Conservation (phyloP, 2,329 filamentous ascomycete species). For the Diatrype stigma region DNA sequence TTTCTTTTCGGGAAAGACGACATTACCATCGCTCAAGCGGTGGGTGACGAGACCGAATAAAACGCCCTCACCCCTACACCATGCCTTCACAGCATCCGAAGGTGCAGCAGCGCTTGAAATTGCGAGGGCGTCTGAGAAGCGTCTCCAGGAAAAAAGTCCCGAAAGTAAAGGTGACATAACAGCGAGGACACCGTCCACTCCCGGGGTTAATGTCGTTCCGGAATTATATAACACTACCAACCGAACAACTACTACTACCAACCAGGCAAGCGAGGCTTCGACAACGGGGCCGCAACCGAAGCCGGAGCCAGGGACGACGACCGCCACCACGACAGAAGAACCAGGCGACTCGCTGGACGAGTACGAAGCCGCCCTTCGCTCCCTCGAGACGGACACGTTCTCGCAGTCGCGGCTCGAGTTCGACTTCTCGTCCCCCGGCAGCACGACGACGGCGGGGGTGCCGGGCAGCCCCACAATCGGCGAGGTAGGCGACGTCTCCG, state of each 20-base stretch:
- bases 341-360: not conserved
- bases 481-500: slow-evolving; percentile 6
- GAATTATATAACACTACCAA: not conserved
- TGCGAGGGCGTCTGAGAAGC: not conserved
- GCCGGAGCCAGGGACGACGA: not conserved
- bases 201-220: not conserved
- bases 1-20: not conserved
- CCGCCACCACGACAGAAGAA: not conserved
- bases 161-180: not conserved
- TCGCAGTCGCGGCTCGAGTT: slow-evolving; percentile 23
- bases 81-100: slow-evolving; percentile 5
- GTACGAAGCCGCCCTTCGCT: not conserved
- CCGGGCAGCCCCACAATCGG: slow-evolving; percentile 5
- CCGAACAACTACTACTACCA: not conserved
- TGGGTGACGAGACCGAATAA: slow-evolving; percentile 6
- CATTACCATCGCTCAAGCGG: slow-evolving; percentile 9
- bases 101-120: not conserved
- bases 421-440: slow-evolving; percentile 18
- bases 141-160: not conserved
- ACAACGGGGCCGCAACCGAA: not conserved
- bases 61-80: slow-evolving; percentile 10
- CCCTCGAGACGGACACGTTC: slow-evolving; percentile 7
- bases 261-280: not conserved
- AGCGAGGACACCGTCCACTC: not conserved
- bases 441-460: too few relatives aligned